Evolutionary conservation across 2,329 filamentous ascomycete genomes (phyloP), one percentile per base, ranked within the genome.

Genomic region (Cytospora schulzeri): DNA sequence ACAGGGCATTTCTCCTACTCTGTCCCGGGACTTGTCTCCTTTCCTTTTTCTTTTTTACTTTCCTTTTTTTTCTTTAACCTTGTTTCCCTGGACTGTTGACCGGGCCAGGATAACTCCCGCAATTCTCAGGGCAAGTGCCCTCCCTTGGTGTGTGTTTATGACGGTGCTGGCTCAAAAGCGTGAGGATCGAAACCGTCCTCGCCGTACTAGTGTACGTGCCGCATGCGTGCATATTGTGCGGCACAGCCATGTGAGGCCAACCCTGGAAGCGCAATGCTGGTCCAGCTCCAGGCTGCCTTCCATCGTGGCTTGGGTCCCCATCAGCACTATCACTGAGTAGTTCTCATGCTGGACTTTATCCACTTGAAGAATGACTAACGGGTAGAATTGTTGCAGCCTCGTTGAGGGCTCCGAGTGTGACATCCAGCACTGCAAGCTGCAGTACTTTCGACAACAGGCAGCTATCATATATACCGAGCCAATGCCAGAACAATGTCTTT

Each of bases 381-480:
- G 35, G 31, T 31, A 31, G 24, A 35, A 24, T 45, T 1, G n/a
- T 35, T 17, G 28, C 53, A 53, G 54, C 56, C 28, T 26, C 48
- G 28, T 48, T 48, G 63, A 65, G 63, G 63, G 41, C 58, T 65
- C 63, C 63, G 29, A 52, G 28, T 62, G 58, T 54, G 22, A 62
- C 63, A 55, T 29, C 45, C 57, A 24, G 38, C 56, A 29, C 56
- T 22, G 35, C 61, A 57, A 22, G 41, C 15, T 24, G 29, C 45
- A 31, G 31, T 35, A 15, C 12, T 22, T 15, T 54, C 54, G n/a
- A 28, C n/a, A 9, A 61, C 45, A 66, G 61, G 61, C 64, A 66
- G 64, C 59, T 48, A 35, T 62, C 33, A 35, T 35, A 35, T 35
- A 35, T 35, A 35, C n/a, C 41, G 59, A 26, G 15, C 38, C 50